Evolutionary conservation across 495 filamentous ascomycete genomes (phyloP).

Genomic region (Xylaria longipes): DNA sequence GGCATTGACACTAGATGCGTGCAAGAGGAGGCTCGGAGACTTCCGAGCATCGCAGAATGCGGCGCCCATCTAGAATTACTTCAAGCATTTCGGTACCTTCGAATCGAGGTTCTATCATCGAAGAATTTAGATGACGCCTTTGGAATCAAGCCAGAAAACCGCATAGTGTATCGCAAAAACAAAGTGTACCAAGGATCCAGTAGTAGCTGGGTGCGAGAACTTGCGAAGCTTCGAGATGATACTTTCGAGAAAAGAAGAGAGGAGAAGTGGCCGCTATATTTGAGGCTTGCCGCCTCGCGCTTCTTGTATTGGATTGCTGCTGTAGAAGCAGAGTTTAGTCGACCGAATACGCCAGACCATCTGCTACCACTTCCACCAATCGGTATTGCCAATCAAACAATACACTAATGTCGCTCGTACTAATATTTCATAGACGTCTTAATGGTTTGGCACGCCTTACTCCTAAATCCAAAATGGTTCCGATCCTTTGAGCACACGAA

Average conservation of each 20-base stretch:
- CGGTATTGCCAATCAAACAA: neutral
- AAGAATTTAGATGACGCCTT: neutral
- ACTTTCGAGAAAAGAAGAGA: conserved; percentile 8
- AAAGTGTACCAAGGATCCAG: neutral
- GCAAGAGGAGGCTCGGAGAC: neutral
- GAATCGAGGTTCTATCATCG: neutral
- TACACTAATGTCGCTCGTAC: neutral
- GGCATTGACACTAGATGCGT: neutral
- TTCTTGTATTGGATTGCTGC: neutral
- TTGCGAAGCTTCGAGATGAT: neutral
- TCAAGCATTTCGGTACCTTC: conserved; percentile 4
- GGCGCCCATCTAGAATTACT: neutral
- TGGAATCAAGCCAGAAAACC: neutral
- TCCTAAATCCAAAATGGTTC: conserved; percentile 4
- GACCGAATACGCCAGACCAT: neutral
- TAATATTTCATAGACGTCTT: neutral
- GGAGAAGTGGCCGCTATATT: conserved; percentile 1
- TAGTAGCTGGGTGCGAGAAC: conserved; percentile 3
- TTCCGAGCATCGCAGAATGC: neutral
- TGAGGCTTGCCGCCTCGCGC: neutral
- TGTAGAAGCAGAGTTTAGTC: neutral
- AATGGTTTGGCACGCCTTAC: neutral
- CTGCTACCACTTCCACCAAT: neutral
- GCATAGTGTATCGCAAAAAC: neutral
- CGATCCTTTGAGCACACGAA: neutral